Conservation (phyloP, 495 filamentous ascomycete genomes). For the Aspergillus saccharolyticus region DNA sequence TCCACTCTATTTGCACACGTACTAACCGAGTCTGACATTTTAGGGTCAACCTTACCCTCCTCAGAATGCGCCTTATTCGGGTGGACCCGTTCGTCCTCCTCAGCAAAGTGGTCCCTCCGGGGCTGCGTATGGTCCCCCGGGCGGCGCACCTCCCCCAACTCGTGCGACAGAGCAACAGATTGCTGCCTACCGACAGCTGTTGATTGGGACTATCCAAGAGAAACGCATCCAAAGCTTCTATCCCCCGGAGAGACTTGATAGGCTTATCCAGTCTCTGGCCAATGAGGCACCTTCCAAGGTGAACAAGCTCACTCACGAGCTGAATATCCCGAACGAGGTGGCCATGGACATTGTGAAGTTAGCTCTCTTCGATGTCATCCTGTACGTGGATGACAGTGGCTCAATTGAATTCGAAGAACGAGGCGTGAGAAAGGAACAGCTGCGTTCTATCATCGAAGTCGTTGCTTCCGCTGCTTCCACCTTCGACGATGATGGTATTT, state of each 20-base stretch:
- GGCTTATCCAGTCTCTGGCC: constrained; percentile 33
- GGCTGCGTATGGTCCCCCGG: constrained; percentile 23
- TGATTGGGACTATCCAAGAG: constrained; percentile 52
- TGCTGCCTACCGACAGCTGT: constrained; percentile 47
- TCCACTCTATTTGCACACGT: background rate
- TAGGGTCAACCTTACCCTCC: constrained; percentile 27
- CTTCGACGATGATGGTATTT: constrained; percentile 67
- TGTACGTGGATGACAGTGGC: constrained; percentile 70
- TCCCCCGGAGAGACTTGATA: constrained; percentile 41
- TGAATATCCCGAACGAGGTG: constrained; percentile 56
- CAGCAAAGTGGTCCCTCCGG: constrained; percentile 21
- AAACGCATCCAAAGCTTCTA: constrained; percentile 54
- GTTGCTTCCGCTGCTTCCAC: constrained; percentile 61
- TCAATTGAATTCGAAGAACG: constrained; percentile 65
- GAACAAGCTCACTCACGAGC: constrained; percentile 48
- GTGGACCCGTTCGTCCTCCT: constrained; percentile 26
- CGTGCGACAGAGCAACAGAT: constrained; percentile 45
- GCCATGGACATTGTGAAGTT: constrained; percentile 65
- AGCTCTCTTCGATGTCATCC: constrained; percentile 58
- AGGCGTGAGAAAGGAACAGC: constrained; percentile 61
- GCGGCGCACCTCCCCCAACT: constrained; percentile 24
- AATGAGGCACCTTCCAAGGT: constrained; percentile 45
- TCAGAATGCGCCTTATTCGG: constrained; percentile 32
- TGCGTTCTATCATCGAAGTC: constrained; percentile 56
- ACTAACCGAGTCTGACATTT: constrained; percentile 17